Evolutionary conservation across 164 flowering plant genomes (phyloP).

Genomic region (Taxillus chinensis): DNA sequence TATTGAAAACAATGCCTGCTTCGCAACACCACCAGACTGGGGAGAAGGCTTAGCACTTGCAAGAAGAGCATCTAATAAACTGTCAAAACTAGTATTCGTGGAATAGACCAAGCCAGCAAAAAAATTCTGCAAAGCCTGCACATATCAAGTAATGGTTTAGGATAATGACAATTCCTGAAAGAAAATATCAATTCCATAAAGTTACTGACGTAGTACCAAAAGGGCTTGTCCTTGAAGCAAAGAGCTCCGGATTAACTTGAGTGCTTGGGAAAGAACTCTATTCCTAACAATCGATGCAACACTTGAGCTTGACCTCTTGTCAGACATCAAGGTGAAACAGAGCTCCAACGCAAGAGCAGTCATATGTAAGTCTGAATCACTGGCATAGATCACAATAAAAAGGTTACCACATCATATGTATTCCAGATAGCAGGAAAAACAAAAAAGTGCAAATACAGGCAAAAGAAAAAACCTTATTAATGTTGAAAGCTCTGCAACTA

Average conservation of each 20-base stretch:
- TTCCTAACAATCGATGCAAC: conserved; percentile 72
- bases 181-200: background rate
- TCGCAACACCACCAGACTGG: conserved; percentile 85
- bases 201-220: conserved; percentile 32
- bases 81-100: conserved; percentile 85
- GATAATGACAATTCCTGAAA: background rate
- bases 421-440: background rate
- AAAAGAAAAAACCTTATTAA: conserved; percentile 64
- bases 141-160: conserved; percentile 2
- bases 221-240: conserved; percentile 97
- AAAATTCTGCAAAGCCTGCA: conserved; percentile 83
- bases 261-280: conserved; percentile 95
- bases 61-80: conserved; percentile 84
- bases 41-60: conserved; percentile 87
- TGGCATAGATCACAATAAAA: conserved; percentile 18
- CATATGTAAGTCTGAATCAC: conserved; percentile 98
- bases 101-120: conserved; percentile 80
- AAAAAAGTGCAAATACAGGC: background rate
- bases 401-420: background rate
- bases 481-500: conserved; percentile 80
- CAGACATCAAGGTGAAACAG: conserved; percentile 95
- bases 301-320: conserved; percentile 55
- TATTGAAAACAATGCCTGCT: conserved; percentile 83
- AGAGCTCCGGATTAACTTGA: conserved; percentile 74
- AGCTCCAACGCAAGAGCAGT: conserved; percentile 92